A percentile compares a stretch with the other conserved stretches of the same genome.
Conservation (phyloP, 2,329 filamentous ascomycete species). For the Aspergillus sp. region DNA sequence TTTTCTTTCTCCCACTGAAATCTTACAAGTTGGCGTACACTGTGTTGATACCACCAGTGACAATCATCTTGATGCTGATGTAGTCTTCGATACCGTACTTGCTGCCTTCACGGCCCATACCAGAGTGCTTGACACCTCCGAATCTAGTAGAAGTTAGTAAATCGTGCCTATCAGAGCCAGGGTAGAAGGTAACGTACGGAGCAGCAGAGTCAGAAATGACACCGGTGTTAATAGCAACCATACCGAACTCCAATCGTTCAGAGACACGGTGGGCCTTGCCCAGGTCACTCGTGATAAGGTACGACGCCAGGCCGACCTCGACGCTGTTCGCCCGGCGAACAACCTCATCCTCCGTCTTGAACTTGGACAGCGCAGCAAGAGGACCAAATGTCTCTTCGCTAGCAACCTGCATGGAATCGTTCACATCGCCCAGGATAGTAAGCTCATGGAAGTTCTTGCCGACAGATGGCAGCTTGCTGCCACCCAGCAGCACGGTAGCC, state of each 20-base stretch:
- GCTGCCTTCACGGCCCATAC: constrained; percentile 74
- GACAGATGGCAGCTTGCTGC: constrained; percentile 62
- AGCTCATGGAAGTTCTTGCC: constrained; percentile 83
- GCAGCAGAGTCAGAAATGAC: constrained; percentile 6
- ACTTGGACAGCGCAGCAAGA: constrained; percentile 72
- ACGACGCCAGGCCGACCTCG: constrained; percentile 45
- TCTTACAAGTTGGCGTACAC: not conserved
- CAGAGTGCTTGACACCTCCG: constrained; percentile 76
- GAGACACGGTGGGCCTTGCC: constrained; percentile 56
- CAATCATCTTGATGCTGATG: constrained; percentile 61
- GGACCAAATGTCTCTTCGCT: constrained; percentile 91
- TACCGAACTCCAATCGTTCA: constrained; percentile 45
- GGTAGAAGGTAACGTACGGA: constrained; percentile 8
- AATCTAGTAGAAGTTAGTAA: constrained; percentile 47
- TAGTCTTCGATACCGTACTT: constrained; percentile 74
- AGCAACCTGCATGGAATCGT: constrained; percentile 73
- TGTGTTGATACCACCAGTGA: constrained; percentile 9
- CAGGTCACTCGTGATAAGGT: constrained; percentile 72
- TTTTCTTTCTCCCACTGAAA: not conserved
- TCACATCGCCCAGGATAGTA: constrained; percentile 83
- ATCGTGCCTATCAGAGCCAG: not conserved
- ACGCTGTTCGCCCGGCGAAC: not conserved
- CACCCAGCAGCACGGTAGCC: not conserved
- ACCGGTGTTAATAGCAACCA: constrained; percentile 18
- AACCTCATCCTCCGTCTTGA: constrained; percentile 2